Evolutionary conservation across 2,329 filamentous ascomycete genomes (phyloP), one percentile per base, ranked within the genome.

Genomic region (Phaeosphaeriaceae sp.): DNA sequence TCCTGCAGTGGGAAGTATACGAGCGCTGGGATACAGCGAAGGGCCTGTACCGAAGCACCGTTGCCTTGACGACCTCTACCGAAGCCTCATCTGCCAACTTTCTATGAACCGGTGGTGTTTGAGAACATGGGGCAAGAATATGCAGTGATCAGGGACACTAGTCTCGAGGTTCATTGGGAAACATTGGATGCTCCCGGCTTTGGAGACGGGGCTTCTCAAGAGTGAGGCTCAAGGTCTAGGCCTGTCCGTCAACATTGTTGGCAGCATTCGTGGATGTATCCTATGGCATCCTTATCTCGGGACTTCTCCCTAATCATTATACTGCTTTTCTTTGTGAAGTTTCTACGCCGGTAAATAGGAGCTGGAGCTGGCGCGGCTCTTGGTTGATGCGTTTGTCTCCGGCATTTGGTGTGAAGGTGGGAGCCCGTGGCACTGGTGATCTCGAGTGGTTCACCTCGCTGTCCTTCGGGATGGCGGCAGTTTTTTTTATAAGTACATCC

Each of bases 191-290:
- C 45, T 42, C 48, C 51, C 39, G 51, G 41, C 50, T 48, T 47
- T 58, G 41, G 44, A 43, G 54, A 58, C 46, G 62, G 71, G 71
- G 72, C 71, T 68, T 73, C 70, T 70, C 68, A 52, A 62, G 68
- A 69, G 70, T 71, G 71, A 72, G 70, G 65, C 61, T 73, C 71
- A 74, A 74, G 70, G 72, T 61, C 57, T 71, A 63, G 72, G 56
- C 71, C 70, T 74, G 70, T 74, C 71, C 54, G 61, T 63, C 46
- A 39, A 56, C 34, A 53, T 54, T 41, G 52, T 36, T 46, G 54
- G 56, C 52, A 54, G 45, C 41, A 21, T 16, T 13, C 13, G 6
- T 30, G 32, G n/a, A 20, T 13, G 13, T 20, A 12, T 16, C 15
- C 20, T 12, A 17, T 6, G 13, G 15, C 15, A 15, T 30, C 7